Evolutionary conservation across 257 asterid species (phyloP).

Genomic region (Rubia yunnanensis): DNA sequence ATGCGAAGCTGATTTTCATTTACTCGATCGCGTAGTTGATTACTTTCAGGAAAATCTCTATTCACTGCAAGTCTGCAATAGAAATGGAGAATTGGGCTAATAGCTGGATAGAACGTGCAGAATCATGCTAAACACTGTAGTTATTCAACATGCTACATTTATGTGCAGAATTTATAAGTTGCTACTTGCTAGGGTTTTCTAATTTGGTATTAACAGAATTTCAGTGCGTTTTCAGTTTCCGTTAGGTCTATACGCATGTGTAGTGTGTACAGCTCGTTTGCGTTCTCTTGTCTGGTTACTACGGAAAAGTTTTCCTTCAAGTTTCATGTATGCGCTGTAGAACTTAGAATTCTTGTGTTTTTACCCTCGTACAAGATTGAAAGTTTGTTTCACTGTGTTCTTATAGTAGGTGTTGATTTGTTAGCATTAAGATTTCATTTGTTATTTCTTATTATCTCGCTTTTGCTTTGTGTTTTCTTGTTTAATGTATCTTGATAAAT

Average conservation of each 20-base stretch:
- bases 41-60: neutral
- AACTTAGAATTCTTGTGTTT: neutral
- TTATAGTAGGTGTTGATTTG: neutral
- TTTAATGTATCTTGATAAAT: slow-evolving; percentile 6
- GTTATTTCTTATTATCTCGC: neutral
- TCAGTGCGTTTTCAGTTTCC: neutral
- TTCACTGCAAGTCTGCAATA: neutral
- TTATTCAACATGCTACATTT: neutral
- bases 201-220: neutral
- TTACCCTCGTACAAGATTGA: neutral
- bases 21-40: neutral
- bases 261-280: neutral
- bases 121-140: neutral
- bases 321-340: neutral
- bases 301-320: neutral
- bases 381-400: neutral
- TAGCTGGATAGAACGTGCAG: neutral
- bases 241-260: neutral
- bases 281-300: neutral
- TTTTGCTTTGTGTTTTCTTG: neutral
- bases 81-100: neutral
- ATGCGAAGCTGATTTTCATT: neutral
- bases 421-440: neutral
- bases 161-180: neutral
- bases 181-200: neutral